These are phyloP conservation scores for Colletotrichum cordylinicola DNA, from an alignment of 2,329 filamentous ascomycete species.

Conservation along the genomic window DNA sequence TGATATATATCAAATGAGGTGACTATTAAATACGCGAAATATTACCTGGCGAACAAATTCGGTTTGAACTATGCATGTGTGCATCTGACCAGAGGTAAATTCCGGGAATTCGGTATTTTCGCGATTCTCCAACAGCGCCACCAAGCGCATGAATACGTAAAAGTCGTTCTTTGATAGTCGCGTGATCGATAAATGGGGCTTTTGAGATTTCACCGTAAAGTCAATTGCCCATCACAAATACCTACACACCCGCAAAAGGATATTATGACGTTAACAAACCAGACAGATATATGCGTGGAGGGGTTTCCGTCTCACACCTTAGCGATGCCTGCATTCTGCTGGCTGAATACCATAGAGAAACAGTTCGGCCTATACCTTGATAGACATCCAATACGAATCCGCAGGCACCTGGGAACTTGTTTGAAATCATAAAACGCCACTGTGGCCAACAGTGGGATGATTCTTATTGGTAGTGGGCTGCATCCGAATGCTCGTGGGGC, in stretches of 20 bases:
- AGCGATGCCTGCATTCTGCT: not conserved
- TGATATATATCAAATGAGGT: not conserved
- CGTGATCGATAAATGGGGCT: not conserved
- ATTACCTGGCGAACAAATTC: not conserved
- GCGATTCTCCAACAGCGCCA: not conserved
- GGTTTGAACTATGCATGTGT: not conserved
- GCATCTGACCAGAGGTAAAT: not conserved
- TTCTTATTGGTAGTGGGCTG: not conserved
- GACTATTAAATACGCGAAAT: not conserved
- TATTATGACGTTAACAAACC: not conserved
- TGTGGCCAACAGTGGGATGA: not conserved
- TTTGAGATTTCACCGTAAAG: not conserved
- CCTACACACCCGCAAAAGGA: not conserved
- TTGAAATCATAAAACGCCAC: not conserved
- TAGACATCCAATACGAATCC: not conserved
- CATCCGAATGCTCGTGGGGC: not conserved
- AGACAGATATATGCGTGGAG: not conserved
- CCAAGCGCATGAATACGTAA: not conserved
- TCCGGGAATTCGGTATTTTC: not conserved
- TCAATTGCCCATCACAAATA: not conserved
- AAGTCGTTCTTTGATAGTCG: not conserved
- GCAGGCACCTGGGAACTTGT: not conserved
- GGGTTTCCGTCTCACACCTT: not conserved
- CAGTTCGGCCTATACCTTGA: not conserved
- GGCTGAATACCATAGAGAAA: not conserved